Percentiles rank a stretch among this genome's conserved stretches.
phyloP scores from a whole-genome alignment of 2,329 filamentous ascomycete genomes.

The Graphilbum sp. region DNA sequence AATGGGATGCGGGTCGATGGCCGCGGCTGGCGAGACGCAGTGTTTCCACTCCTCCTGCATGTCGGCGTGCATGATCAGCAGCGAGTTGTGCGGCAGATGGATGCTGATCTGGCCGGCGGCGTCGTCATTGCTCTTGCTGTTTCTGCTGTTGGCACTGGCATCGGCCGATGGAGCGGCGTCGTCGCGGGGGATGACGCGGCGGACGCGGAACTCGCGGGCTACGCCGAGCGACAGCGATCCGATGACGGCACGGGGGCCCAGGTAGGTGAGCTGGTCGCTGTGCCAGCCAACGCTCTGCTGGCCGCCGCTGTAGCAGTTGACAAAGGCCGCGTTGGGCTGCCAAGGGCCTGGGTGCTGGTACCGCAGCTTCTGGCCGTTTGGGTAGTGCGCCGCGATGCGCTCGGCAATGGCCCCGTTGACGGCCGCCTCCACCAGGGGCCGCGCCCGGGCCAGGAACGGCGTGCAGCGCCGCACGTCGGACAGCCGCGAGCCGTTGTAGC shows the following conservation, averaged over 20 bases:
- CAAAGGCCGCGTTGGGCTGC: conserved; percentile 79
- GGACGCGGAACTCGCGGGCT: conserved; percentile 80
- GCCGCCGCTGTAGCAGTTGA: conserved; percentile 81
- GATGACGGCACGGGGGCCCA: conserved; percentile 77
- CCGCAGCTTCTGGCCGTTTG: conserved; percentile 53
- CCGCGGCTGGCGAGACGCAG: conserved; percentile 54
- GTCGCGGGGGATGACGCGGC: conserved; percentile 53
- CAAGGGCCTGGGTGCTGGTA: conserved; percentile 60
- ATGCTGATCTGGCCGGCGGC: conserved; percentile 77
- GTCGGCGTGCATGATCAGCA: conserved; percentile 90
- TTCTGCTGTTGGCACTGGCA: conserved; percentile 5
- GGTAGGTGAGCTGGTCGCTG: conserved; percentile 80
- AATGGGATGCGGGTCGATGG: conserved; percentile 72
- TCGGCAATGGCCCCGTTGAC: conserved; percentile 65
- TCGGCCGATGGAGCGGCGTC: conserved; percentile 50
- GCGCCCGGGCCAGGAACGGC: conserved; percentile 55
- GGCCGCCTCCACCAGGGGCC: conserved; percentile 49
- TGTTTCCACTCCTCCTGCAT: conserved; percentile 99
- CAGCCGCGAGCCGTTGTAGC: conserved; percentile 68
- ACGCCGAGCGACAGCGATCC: conserved; percentile 84
- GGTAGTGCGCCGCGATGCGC: conserved; percentile 54
- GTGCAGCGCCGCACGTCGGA: conserved; percentile 62
- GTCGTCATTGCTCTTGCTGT: conserved; percentile 31
- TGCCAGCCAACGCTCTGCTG: conserved; percentile 82
- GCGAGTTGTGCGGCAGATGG: conserved; percentile 83